Percentiles rank a stretch among this genome's conserved stretches.
phyloP scores from a whole-genome alignment of 768 basidiomycete species.

The Obba rivulosa region DNA sequence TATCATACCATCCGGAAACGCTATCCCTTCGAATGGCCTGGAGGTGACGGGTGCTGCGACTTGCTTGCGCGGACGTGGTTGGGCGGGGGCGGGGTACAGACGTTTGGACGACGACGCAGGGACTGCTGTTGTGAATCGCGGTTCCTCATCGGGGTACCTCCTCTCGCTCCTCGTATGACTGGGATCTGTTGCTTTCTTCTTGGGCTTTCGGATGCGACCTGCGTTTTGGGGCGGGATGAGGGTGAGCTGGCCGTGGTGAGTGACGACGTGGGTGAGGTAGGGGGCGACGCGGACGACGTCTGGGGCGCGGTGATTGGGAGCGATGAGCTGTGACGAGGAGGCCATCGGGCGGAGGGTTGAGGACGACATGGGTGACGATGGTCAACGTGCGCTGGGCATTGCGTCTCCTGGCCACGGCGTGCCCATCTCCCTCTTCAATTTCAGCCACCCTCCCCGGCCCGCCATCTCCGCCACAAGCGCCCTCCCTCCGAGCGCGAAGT shows the following conservation, averaged over 20 bases:
- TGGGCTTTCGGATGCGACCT: conserved; percentile 40
- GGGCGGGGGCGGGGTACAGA: conserved; percentile 10
- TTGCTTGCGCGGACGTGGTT: conserved; percentile 12
- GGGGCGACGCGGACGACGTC: conserved; percentile 35
- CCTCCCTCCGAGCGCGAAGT: not conserved
- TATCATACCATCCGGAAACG: too few relatives aligned
- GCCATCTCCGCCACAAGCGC: not conserved
- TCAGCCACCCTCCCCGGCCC: not conserved
- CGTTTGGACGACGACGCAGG: conserved; percentile 14
- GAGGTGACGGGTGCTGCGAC: conserved; percentile 4
- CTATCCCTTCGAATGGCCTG: conserved; percentile 1
- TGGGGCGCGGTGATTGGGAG: not conserved
- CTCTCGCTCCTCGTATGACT: conserved; percentile 27
- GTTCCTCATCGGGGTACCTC: conserved; percentile 21
- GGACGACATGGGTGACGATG: conserved; percentile 2
- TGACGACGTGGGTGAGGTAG: conserved; percentile 52
- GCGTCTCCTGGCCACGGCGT: not conserved
- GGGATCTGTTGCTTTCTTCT: conserved; percentile 26
- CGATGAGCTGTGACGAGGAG: conserved; percentile 10
- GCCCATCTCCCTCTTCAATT: not conserved
- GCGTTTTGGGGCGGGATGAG: conserved; percentile 47
- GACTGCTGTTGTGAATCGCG: conserved; percentile 21
- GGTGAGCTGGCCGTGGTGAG: conserved; percentile 48
- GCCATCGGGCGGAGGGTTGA: conserved; percentile 9
- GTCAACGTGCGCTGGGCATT: conserved; percentile 1